A percentile compares a stretch with the other conserved stretches of the same genome.
Conservation (phyloP, 116 monocot species). For the Iris pallida region DNA sequence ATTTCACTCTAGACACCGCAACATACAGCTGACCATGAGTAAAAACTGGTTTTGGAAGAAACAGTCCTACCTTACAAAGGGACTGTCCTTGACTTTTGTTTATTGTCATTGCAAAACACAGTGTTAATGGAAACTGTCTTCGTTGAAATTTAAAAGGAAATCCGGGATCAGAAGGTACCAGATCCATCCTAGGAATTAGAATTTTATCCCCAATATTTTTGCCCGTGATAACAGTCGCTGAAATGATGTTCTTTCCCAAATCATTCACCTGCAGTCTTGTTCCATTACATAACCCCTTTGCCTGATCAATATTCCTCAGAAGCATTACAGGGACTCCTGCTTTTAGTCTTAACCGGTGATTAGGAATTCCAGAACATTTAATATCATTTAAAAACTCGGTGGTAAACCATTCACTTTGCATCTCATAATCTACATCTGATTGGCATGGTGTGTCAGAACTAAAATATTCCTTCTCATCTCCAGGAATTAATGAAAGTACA, state of each 20-base stretch:
- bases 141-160: background rate
- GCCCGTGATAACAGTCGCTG: background rate
- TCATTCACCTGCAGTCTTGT: background rate
- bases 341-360: background rate
- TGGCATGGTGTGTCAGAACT: background rate
- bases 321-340: background rate
- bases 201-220: slow-evolving; percentile 1
- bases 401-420: background rate
- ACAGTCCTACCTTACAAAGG: no score
- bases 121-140: background rate
- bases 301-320: background rate
- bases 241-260: background rate
- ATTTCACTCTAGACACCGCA: no score
- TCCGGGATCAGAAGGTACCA: background rate
- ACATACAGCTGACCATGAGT: no score
- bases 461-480: background rate
- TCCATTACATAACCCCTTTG: background rate
- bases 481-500: background rate
- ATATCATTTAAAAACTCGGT: background rate
- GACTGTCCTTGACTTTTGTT: no score
- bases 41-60: no score
- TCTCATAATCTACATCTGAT: background rate
- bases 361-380: background rate
- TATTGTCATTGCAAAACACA: slow-evolving; percentile 3
- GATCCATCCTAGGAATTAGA: background rate